Evolutionary conservation across 169 alveolate genomes (phyloP).

Genomic region (Theileria equi): DNA sequence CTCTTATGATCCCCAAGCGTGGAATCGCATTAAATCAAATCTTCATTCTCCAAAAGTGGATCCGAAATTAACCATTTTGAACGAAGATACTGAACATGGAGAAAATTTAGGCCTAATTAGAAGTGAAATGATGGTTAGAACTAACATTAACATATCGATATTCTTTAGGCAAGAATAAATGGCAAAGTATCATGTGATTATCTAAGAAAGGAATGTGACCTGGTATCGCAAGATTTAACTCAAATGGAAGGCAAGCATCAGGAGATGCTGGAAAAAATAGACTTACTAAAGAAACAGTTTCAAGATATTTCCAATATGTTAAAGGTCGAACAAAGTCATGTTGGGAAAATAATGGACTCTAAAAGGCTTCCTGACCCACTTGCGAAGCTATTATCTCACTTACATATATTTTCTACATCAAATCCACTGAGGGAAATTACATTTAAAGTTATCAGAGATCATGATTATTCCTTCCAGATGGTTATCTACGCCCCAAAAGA

Average conservation of each 20-base stretch:
- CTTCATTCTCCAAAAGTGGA: background rate
- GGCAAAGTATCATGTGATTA: conserved; percentile 26
- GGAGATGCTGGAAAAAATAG: conserved; percentile 11
- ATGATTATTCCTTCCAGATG: conserved; percentile 40
- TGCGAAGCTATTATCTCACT: conserved; percentile 12
- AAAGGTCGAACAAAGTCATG: background rate
- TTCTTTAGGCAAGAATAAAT: conserved; percentile 10
- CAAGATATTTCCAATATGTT: conserved; percentile 13
- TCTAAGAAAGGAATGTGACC: conserved; percentile 35
- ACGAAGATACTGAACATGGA: conserved; percentile 6
- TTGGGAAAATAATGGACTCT: conserved; percentile 31
- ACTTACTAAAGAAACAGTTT: conserved; percentile 24
- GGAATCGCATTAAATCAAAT: conserved; percentile 1
- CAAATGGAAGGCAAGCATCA: conserved; percentile 1
- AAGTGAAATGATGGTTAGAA: conserved; percentile 9
- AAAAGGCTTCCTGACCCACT: conserved; percentile 34
- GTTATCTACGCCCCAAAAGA: conserved; percentile 36
- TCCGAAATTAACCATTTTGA: background rate
- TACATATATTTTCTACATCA: conserved; percentile 2
- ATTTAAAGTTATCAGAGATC: conserved; percentile 44
- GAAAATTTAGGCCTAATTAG: conserved; percentile 1
- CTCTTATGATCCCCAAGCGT: conserved; percentile 19
- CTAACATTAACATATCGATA: background rate
- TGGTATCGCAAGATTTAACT: conserved; percentile 13
- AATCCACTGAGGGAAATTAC: conserved; percentile 33